Evolutionary conservation across 1,139 yeast species (phyloP).

Genomic region (Kluyveromyces sp.): DNA sequence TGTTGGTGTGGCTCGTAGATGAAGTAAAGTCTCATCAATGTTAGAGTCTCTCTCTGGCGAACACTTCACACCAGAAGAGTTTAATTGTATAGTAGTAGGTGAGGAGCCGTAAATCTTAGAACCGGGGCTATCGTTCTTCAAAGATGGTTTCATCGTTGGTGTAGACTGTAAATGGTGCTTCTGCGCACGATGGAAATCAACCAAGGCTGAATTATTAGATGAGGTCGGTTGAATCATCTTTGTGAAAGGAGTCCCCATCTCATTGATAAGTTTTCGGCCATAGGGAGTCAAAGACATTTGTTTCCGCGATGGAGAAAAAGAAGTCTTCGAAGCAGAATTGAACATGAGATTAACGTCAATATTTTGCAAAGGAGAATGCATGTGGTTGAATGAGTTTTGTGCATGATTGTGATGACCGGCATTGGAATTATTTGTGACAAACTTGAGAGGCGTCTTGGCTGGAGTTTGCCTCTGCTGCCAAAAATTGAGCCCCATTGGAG

Average conservation of each 20-base stretch:
- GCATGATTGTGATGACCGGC: constrained; percentile 1
- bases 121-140: constrained; percentile 8
- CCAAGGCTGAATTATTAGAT: constrained; percentile 28
- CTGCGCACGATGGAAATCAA: constrained; percentile 31
- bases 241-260: constrained; percentile 29
- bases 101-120: constrained; percentile 27
- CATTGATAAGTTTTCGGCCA: constrained; percentile 26
- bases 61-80: constrained; percentile 31
- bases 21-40: constrained; percentile 21
- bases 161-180: constrained; percentile 13
- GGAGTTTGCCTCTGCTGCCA: constrained; percentile 27
- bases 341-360: constrained; percentile 30
- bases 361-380: constrained; percentile 26
- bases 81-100: constrained; percentile 31
- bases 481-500: constrained; percentile 29
- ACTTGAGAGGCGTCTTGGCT: constrained; percentile 30
- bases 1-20: constrained; percentile 29
- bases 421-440: constrained; percentile 8
- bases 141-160: constrained; percentile 5
- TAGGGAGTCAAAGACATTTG: constrained; percentile 29
- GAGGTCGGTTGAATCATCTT: constrained; percentile 17
- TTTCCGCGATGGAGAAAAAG: constrained; percentile 26
- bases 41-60: constrained; percentile 14
- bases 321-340: constrained; percentile 20
- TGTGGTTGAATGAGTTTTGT: background rate